These are phyloP conservation scores for Mycena leptocephala DNA, from an alignment of 768 basidiomycete genomes.

Conservation along the genomic window DNA sequence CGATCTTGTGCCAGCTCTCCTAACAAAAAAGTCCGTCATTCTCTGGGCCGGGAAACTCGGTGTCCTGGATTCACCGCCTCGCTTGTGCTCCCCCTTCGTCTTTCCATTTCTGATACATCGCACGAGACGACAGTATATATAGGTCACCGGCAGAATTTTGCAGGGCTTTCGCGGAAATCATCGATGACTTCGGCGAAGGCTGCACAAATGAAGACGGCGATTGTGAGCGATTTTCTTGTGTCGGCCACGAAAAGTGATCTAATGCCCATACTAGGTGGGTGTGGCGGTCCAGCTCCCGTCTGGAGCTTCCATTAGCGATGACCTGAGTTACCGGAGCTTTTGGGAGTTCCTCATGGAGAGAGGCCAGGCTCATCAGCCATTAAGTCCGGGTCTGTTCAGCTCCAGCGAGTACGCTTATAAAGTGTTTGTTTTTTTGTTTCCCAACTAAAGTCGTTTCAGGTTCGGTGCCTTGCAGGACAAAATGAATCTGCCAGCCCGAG, in stretches of 20 bases:
- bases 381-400: background rate
- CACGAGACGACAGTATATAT: too few relatives aligned
- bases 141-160: too few relatives aligned
- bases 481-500: background rate
- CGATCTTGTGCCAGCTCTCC: too few relatives aligned
- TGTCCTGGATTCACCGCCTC: too few relatives aligned
- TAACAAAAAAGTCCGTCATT: too few relatives aligned
- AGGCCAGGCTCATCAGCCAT: background rate
- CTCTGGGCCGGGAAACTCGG: too few relatives aligned
- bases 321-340: background rate
- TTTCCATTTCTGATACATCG: too few relatives aligned
- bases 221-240: background rate
- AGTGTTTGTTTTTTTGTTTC: background rate
- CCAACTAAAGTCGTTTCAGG: background rate
- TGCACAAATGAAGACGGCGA: background rate
- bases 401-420: background rate
- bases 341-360: constrained; percentile 1
- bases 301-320: background rate
- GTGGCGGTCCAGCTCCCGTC: constrained; percentile 9
- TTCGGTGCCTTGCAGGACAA: background rate
- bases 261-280: background rate
- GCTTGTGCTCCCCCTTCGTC: too few relatives aligned
- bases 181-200: too few relatives aligned
- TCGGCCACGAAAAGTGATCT: background rate
- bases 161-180: too few relatives aligned